Evolutionary conservation across 106 monocot genomes (phyloP).

Genomic region (Apostasia shenzhenica): DNA sequence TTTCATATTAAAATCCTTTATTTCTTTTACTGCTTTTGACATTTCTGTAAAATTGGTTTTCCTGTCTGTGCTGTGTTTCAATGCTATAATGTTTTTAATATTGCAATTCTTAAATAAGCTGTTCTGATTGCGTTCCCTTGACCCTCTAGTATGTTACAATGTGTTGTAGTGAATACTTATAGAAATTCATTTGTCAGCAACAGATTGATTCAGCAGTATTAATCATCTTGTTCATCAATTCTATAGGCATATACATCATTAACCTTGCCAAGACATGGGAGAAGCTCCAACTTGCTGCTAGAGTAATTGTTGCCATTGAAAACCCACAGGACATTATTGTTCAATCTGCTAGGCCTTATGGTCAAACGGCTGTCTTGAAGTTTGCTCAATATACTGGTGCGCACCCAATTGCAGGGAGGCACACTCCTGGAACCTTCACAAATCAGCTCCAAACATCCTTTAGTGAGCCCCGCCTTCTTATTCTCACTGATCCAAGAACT

Average conservation of each 20-base stretch:
- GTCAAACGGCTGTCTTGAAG: slow-evolving; percentile 44
- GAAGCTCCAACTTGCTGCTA: slow-evolving; percentile 52
- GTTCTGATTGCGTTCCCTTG: too few species aligned
- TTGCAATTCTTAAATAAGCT: too few species aligned
- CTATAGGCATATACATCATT: slow-evolving; percentile 49
- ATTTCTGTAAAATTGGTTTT: too few species aligned
- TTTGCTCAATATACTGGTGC: slow-evolving; percentile 67
- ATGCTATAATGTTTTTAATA: too few species aligned
- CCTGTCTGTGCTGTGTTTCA: too few species aligned
- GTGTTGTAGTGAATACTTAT: too few species aligned
- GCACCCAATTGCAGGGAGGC: slow-evolving; percentile 52
- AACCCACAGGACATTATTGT: slow-evolving; percentile 60
- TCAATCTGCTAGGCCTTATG: slow-evolving; percentile 56
- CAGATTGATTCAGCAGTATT: too few species aligned
- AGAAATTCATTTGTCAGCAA: too few species aligned
- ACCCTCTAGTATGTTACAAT: too few species aligned
- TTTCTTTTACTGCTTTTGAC: too few species aligned
- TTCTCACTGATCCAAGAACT: slow-evolving; percentile 44
- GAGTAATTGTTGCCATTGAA: slow-evolving; percentile 57
- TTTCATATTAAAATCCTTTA: too few species aligned
- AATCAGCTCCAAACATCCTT: slow-evolving; percentile 22
- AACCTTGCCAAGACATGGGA: slow-evolving; percentile 59
- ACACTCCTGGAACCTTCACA: slow-evolving; percentile 22
- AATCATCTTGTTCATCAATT: too few species aligned
- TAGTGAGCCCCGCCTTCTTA: slow-evolving; percentile 18